Evolutionary conservation across 2,329 filamentous ascomycete species (phyloP), one percentile per base, ranked within the genome.

Genomic region (Chrysosphaeria jannelii): DNA sequence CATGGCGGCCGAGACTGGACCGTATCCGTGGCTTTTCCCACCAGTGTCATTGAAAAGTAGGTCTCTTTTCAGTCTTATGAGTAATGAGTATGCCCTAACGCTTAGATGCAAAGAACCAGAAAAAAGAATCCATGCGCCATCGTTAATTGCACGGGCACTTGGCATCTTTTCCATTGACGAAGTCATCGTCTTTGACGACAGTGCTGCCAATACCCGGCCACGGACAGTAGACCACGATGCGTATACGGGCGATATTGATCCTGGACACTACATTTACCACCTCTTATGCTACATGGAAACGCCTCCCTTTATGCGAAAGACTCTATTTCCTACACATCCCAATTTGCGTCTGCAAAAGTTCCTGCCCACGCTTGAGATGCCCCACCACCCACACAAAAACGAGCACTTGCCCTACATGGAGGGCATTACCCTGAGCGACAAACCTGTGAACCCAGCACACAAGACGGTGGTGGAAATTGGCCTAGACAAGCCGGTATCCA

Each of bases 91-190:
- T n/a, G n/a, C n/a, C n/a, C n/a, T n/a, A n/a, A n/a, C n/a, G n/a
- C n/a, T n/a, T n/a, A n/a, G n/a, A n/a, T n/a, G n/a, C n/a, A n/a
- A n/a, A n/a, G n/a, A n/a, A 6, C 5, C 23, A 10, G 74, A 88
- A 29, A 65, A 74, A 37, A 68, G 75, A 38, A 75, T 68, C 17
- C 53, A 57, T 22, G 51, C 71, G 22, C 68, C 66, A 2, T 71
- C 69, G 6, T 65, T 69, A 31, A 65, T 89, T 25, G 75, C 75
- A 5, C 70, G 76, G 25, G 72, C 74, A 16, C 56, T 76, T 24
- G 69, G 72, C 29, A 67, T 88, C 30, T 88, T 85, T 45, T 68
- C 61, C 36, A 57, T 89, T 33, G 76, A 89, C 39, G 76, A 89
- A 44, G 54, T 88, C 14, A 53, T 89, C 23, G 48, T 89, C 25